A percentile compares a stretch with the other conserved stretches of the same genome.
phyloP scores from a whole-genome alignment of 2,329 filamentous ascomycete species.

The Venturia asperata region DNA sequence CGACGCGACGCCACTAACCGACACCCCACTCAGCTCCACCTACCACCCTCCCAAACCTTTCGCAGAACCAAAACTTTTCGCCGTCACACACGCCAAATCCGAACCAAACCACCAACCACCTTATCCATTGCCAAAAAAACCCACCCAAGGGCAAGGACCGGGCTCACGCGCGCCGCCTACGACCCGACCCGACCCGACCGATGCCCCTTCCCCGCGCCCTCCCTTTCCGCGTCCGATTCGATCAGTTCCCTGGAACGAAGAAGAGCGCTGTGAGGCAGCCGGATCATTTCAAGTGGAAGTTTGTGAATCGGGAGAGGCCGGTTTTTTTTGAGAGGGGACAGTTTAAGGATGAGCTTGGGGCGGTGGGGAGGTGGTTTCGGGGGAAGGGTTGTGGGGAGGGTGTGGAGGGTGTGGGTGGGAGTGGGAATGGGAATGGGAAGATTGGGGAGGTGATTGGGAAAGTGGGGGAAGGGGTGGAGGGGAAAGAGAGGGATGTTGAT shows the following conservation, averaged over 20 bases:
- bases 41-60: too few species aligned
- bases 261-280: not conserved
- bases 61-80: too few species aligned
- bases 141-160: not conserved
- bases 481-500: not conserved
- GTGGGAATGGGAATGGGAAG: not conserved
- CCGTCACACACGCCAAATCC: too few species aligned
- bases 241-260: not conserved
- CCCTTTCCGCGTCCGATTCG: not conserved
- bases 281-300: conserved; percentile 10
- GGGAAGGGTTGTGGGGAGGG: not conserved
- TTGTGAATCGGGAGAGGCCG: not conserved
- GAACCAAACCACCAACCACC: not conserved
- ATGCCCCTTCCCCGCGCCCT: conserved; percentile 8
- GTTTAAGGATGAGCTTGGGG: conserved; percentile 9
- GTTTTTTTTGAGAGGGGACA: not conserved
- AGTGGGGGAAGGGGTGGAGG: not conserved
- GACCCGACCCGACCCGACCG: not conserved
- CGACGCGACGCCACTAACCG: not conserved
- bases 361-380: not conserved
- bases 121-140: too few species aligned
- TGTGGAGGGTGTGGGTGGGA: not conserved
- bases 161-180: not conserved
- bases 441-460: not conserved
- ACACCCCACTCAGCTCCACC: too few species aligned